Evolutionary conservation across 768 basidiomycete species (phyloP), one percentile per base, ranked within the genome.

Genomic region (Thelephora aurantiotincta): DNA sequence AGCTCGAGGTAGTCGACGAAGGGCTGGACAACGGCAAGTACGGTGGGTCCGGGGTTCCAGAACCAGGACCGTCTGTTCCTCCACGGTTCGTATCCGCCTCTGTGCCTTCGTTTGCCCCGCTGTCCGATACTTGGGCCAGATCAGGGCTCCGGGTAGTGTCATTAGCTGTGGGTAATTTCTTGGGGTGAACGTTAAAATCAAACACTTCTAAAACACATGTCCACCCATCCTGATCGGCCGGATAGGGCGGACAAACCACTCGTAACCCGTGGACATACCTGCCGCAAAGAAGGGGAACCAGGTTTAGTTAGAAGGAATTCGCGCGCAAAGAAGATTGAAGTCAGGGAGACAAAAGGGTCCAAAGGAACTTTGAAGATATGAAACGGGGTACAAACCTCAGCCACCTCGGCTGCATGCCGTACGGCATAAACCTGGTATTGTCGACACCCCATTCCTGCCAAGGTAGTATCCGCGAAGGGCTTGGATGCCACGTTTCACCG

Each of bases 201-300:
- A 65, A 55, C 12, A 66, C 60, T 46, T 48, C 50, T 14, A 41
- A 41, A 16, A 41, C 38, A 41, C 1, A 63, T 45, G 22, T 12
- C 11, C 47, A 51, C 43, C 42, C 50, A 26, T 41, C 9, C 26
- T 51, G 6, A 46, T 44, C 11, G 46, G 33, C 16, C 52, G 38
- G 37, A 0, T 45, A 18, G 1, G 38, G 16, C 2, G 49, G 45
- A 43, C 64, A 47, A 16, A 60, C 63, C 20, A 63, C 53, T 2
- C 62, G 55, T 16, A 56, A 46, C 2, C 63, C 65, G 5, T 66
- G 65, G 3, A 64, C 61, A n/a, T 65, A 63, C 43, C 63, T 64
- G 38, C 6, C 6, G 19, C 26, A 30, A 9, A 9, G 26, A 30
- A 30, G 9, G 9, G 26, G 26, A 30, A 30, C 26, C 26, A 30